Evolutionary conservation across 495 filamentous ascomycete genomes (phyloP).

Genomic region (Penicillium steckii): DNA sequence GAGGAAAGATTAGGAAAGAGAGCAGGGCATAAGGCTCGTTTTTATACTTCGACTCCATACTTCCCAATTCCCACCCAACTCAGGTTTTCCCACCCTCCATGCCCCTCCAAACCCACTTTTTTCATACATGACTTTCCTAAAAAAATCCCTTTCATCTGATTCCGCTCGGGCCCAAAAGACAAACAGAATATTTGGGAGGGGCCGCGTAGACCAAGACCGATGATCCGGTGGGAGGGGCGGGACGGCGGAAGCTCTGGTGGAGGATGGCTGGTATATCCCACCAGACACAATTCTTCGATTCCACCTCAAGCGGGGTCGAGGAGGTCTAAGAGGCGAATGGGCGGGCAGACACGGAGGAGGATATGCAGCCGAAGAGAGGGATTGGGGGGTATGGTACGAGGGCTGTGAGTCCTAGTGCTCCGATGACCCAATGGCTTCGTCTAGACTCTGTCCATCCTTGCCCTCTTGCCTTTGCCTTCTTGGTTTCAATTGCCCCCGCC

Average conservation of each 20-base stretch:
- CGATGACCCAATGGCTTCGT: constrained; percentile 44
- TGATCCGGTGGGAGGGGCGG: constrained; percentile 22
- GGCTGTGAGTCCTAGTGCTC: constrained; percentile 42
- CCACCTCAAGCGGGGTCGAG: constrained; percentile 51
- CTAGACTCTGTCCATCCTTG: constrained; percentile 25
- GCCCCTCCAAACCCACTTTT: constrained; percentile 6
- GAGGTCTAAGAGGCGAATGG: constrained; percentile 45
- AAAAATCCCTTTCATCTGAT: background rate
- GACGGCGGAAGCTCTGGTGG: constrained; percentile 34
- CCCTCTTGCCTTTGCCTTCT: constrained; percentile 18
- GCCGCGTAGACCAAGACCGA: constrained; percentile 26
- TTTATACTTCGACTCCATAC: constrained; percentile 20
- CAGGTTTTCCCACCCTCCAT: constrained; percentile 2
- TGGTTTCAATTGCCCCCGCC: constrained; percentile 30
- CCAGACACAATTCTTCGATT: constrained; percentile 31
- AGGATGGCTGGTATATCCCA: constrained; percentile 35
- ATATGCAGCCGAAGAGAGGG: constrained; percentile 38
- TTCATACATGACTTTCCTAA: constrained; percentile 1
- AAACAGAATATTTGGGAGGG: constrained; percentile 11
- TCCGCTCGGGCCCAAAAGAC: constrained; percentile 16
- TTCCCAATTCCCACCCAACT: constrained; percentile 12
- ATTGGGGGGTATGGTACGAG: constrained; percentile 43
- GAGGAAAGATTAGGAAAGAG: constrained; percentile 13
- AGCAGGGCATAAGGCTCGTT: constrained; percentile 9
- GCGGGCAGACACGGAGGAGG: constrained; percentile 34